Evolutionary conservation across 148 eudicot species (phyloP), one percentile per base, ranked within the genome.

Genomic region (Fagopyrum esculentum): DNA sequence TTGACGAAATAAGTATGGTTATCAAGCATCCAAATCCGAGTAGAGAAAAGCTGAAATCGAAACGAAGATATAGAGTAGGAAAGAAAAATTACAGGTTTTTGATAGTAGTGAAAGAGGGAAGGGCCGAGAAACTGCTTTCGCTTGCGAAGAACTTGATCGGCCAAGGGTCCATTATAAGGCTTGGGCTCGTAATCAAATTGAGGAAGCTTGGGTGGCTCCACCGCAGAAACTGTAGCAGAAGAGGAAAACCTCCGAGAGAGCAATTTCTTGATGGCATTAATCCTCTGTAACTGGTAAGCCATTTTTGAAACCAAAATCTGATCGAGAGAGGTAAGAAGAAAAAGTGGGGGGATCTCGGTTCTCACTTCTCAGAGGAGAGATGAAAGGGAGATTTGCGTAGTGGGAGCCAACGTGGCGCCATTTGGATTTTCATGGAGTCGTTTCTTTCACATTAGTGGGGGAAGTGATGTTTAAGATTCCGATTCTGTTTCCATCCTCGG

Each of bases 101-200:
- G 92, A 76, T 94, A 92, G 69, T 79, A 94, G 72, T 92, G 83
- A 77, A 94, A 94, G 30, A 94, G 87, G 48, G 98, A 94, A 6
- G 98, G 88, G 3, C 98, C 96, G 60, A 94, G 87, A 81, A 79
- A 94, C 81, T 84, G 88, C 85, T 86, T 91, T 57, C 97, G 85
- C 86, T 92, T 94, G 52, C 80, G 82, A 3, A 94, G 45, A 16
- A 94, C 93, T 57, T 94, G 85, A 73, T 90, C 96, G 12, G 88
- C 87, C 35, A 75, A 80, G 0, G 93, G 97, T 44, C 98, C 98
- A 1, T 59, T 85, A 51, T 94, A 94, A 51, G 82, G 83, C 77
- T 81, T 83, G 6, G 98, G 96, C 71, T 80, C 79, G 80, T 90
- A 84, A 81, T 87, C 89, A 66, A 91, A 94, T 35, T 83, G 74